A percentile compares a stretch with the other conserved stretches of the same genome.
These are phyloP conservation scores for Debaryomyces udenii DNA, from an alignment of 1,139 yeast genomes.

Conservation along the genomic window DNA sequence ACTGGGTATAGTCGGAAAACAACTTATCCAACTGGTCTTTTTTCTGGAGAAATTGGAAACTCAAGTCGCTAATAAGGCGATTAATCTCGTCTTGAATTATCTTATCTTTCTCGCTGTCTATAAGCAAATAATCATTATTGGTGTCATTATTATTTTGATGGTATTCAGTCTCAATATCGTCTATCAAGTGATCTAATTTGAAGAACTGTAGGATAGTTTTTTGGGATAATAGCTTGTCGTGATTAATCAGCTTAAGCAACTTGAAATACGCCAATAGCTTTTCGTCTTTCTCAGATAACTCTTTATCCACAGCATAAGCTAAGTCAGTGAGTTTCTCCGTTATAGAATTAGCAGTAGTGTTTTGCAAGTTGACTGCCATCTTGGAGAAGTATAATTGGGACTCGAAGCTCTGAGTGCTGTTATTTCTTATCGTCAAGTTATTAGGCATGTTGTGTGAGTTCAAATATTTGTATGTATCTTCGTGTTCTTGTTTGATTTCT, in stretches of 20 bases:
- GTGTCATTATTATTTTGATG: slow-evolving; percentile 17
- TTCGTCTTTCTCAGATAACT: slow-evolving; percentile 43
- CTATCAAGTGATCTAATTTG: slow-evolving; percentile 42
- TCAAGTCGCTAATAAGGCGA: slow-evolving; percentile 43
- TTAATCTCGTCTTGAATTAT: slow-evolving; percentile 48
- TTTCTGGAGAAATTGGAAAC: slow-evolving; percentile 39
- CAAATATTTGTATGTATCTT: slow-evolving; percentile 11
- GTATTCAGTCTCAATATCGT: slow-evolving; percentile 19
- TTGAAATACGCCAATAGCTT: slow-evolving; percentile 33
- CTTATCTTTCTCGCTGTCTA: slow-evolving; percentile 33
- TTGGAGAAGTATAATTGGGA: slow-evolving; percentile 42
- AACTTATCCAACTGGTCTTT: slow-evolving; percentile 33
- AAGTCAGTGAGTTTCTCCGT: slow-evolving; percentile 46
- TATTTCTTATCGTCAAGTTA: slow-evolving; percentile 15
- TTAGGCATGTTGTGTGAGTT: slow-evolving; percentile 1
- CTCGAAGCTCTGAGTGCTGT: slow-evolving; percentile 38
- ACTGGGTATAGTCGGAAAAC: slow-evolving; percentile 19
- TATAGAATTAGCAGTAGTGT: slow-evolving; percentile 36
- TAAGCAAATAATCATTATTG: slow-evolving; percentile 16
- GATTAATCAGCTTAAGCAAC: slow-evolving; percentile 28
- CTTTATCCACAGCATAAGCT: slow-evolving; percentile 44
- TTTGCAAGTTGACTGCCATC: slow-evolving; percentile 40
- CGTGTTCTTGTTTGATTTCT: slow-evolving; percentile 11
- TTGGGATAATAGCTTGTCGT: slow-evolving; percentile 38
- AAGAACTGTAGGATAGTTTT: slow-evolving; percentile 36